Evolutionary conservation across 2,329 filamentous ascomycete species (phyloP), one percentile per base, ranked within the genome.

Genomic region (Clarireedia sp.): DNA sequence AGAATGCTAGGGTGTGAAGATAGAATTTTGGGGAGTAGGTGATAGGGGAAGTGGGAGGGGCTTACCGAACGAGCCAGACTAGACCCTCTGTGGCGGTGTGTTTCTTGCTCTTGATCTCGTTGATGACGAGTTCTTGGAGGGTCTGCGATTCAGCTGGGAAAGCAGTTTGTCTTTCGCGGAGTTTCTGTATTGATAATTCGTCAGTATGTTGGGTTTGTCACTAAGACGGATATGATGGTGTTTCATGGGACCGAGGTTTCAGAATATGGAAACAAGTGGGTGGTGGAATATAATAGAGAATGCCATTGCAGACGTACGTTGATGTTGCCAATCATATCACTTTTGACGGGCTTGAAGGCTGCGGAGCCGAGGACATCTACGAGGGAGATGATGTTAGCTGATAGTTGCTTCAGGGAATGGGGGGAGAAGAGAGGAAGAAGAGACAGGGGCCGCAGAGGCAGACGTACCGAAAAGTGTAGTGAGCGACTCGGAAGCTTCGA

Each of bases 311-410:
- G 12, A 44, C 44, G 9, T 71, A 94, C 90, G 81, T 90, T 91
- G 75, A 97, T 81, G 75, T 99, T 99, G 70, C 89, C 89, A 48
- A 82, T 72, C 77, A 99, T 88, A 73, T 99, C 94, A 64, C 75
- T 87, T 81, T 96, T 96, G 70, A 97, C 92, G 24, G 89, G 87
- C 54, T 79, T 83, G 75, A 99, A 97, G 62, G 91, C 90, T 36
- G 87, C 81, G 45, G 80, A 79, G 59, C 83, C 83, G 51, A 87
- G 76, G 55, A 79, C 73, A 70, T 86, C 83, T 86, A 49, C 12
- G 41, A 23, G 5, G 12, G 2, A 19, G 21, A 14, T 12, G 41
- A 23, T 21, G 19, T 44, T 44, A 44, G 41, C 38, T 41, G 58
- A 41, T 53, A 8, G 17, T 55, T 17, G 49, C 26, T 1, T 41